Percentiles rank a stretch among this genome's conserved stretches.
Evolutionary conservation across 1,284 basidiomycete species (phyloP).

Genomic region (Rhodotorula sp.): DNA sequence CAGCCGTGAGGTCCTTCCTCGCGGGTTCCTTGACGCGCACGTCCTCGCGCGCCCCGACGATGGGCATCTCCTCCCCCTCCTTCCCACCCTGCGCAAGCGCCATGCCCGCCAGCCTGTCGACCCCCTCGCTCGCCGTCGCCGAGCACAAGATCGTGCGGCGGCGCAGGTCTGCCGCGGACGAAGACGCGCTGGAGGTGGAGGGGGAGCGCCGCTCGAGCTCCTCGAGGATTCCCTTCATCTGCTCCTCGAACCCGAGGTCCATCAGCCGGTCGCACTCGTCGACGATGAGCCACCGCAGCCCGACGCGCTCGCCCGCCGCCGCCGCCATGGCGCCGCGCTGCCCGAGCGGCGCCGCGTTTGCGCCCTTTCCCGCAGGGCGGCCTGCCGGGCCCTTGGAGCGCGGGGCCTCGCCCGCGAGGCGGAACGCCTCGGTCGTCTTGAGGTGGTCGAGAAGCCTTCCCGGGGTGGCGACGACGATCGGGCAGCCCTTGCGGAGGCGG

Average conservation of each 20-base stretch:
- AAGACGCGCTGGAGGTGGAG: not conserved
- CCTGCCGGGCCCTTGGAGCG: constrained; percentile 3
- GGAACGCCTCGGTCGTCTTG: constrained; percentile 65
- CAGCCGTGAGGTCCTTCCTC: constrained; percentile 19
- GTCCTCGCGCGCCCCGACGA: constrained; percentile 18
- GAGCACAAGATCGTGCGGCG: constrained; percentile 86
- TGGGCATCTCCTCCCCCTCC: constrained; percentile 1
- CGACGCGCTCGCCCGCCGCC: constrained; percentile 28
- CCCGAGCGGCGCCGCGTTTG: constrained; percentile 20
- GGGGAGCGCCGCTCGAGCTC: constrained; percentile 62
- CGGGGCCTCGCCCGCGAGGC: constrained; percentile 44
- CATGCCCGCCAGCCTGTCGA: constrained; percentile 84
- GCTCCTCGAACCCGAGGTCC: constrained; percentile 60
- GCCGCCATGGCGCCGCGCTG: not conserved
- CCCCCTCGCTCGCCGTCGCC: constrained; percentile 92
- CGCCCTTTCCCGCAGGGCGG: constrained; percentile 8
- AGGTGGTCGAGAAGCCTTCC: constrained; percentile 73
- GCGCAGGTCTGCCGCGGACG: not conserved
- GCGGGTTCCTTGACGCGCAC: constrained; percentile 20
- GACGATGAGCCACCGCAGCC: constrained; percentile 80
- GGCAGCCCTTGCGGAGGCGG: constrained; percentile 68
- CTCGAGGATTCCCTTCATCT: constrained; percentile 72
- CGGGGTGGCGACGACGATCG: constrained; percentile 70
- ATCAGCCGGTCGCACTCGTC: constrained; percentile 93
- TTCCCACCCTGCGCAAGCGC: constrained; percentile 4